These are phyloP conservation scores for Bipolaris cookei DNA, from an alignment of 2,329 filamentous ascomycete genomes.

Conservation along the genomic window DNA sequence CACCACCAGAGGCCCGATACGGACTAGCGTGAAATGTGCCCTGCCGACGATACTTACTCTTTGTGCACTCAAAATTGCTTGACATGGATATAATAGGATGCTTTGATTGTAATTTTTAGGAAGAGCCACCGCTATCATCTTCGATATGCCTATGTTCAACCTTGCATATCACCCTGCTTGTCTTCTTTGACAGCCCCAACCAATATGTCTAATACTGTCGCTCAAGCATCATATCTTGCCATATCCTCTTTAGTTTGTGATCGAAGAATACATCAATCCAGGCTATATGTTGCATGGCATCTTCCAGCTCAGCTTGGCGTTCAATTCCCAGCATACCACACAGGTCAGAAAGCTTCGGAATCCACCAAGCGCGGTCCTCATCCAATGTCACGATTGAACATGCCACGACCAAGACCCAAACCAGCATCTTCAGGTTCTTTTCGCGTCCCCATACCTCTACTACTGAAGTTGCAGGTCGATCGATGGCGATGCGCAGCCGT, in stretches of 20 bases:
- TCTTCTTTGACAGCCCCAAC: background rate
- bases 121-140: background rate
- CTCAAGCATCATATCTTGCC: conserved; percentile 2
- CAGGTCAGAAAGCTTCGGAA: conserved; percentile 18
- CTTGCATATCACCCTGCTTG: background rate
- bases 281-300: conserved; percentile 24
- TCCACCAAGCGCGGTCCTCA: conserved; percentile 25
- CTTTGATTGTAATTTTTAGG: background rate
- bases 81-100: background rate
- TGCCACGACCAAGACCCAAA: conserved; percentile 33
- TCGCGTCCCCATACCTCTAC: conserved; percentile 20
- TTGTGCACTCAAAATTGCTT: background rate
- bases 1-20: conserved; percentile 9
- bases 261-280: conserved; percentile 33
- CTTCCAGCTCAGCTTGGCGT: conserved; percentile 15
- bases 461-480: background rate
- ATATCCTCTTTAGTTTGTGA: conserved; percentile 13
- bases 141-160: background rate
- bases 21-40: conserved; percentile 2
- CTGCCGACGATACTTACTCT: background rate
- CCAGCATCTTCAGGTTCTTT: conserved; percentile 27
- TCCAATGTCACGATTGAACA: conserved; percentile 20
- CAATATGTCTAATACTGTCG: background rate
- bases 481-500: conserved; percentile 3
- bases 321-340: conserved; percentile 9